These are phyloP conservation scores for Porphyridium purpureum DNA, from an alignment of 23 red algal genomes.

Conservation along the genomic window DNA sequence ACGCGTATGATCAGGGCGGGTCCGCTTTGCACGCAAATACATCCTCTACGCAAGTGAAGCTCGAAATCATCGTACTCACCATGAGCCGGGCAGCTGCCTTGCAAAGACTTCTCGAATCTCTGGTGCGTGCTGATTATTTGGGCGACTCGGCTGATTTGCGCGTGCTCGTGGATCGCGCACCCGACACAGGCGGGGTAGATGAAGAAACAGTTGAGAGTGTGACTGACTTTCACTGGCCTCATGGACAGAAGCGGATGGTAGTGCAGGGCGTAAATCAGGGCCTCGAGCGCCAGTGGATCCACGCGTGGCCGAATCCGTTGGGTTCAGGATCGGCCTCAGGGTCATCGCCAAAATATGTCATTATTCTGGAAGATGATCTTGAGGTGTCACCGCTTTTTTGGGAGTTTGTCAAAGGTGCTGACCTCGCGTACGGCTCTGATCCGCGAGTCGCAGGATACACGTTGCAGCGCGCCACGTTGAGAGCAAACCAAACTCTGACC, in stretches of 20 bases:
- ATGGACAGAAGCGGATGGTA: no score
- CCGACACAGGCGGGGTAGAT: conserved; percentile 13
- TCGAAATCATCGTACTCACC: conserved; percentile 41
- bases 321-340: no score
- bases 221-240: no score
- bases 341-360: no score
- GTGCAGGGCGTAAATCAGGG: no score
- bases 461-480: conserved; percentile 30
- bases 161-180: conserved; percentile 40
- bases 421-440: conserved; percentile 33
- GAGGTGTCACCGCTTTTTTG: conserved; percentile 51
- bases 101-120: conserved; percentile 17
- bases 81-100: conserved; percentile 32
- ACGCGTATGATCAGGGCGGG: no score
- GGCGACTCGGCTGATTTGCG: conserved; percentile 35
- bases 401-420: conserved; percentile 27
- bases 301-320: no score
- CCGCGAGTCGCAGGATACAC: conserved; percentile 36
- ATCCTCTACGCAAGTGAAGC: no score
- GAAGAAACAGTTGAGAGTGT: no score
- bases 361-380: conserved; percentile 65
- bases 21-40: no score
- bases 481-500: conserved; percentile 1
- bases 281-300: no score
- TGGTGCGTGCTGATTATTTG: conserved; percentile 18